Conservation (phyloP, 2,329 filamentous ascomycete species). For the Monilinia aucupariae region DNA sequence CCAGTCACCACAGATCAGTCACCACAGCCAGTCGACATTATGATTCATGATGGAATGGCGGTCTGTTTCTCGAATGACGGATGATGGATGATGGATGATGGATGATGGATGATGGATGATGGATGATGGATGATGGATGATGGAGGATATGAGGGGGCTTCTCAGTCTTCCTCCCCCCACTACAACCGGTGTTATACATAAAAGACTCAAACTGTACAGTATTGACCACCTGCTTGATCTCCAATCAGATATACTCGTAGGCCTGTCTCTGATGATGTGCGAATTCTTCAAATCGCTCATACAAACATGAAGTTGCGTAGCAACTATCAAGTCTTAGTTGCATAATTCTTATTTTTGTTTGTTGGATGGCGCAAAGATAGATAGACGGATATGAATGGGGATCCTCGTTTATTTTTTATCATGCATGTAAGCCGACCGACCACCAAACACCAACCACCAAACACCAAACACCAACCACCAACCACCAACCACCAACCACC, state of each 20-base stretch:
- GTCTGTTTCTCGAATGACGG: not conserved
- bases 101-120: too few relatives aligned
- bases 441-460: too few relatives aligned
- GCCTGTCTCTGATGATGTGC: not conserved
- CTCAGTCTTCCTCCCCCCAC: not conserved
- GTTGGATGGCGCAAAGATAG: not conserved
- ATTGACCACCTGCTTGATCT: slow-evolving; percentile 1
- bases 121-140: too few relatives aligned
- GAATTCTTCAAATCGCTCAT: not conserved
- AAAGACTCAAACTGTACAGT: not conserved
- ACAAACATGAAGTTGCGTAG: too few relatives aligned
- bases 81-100: not conserved
- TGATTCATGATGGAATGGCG: not conserved
- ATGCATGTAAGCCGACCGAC: not conserved
- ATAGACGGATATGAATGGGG: not conserved
- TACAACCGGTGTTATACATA: not conserved
- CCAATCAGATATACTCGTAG: not conserved
- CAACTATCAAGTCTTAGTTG: too few relatives aligned
- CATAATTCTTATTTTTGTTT: too few relatives aligned
- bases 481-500: too few relatives aligned
- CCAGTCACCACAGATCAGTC: not conserved
- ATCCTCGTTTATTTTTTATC: not conserved
- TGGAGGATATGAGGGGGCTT: not conserved
- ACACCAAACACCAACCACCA: too few relatives aligned
- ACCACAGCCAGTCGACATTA: too few relatives aligned